These are phyloP conservation scores for Elaeis oleifera DNA, from an alignment of 202 grass and related monocot species.

Conservation along the genomic window DNA sequence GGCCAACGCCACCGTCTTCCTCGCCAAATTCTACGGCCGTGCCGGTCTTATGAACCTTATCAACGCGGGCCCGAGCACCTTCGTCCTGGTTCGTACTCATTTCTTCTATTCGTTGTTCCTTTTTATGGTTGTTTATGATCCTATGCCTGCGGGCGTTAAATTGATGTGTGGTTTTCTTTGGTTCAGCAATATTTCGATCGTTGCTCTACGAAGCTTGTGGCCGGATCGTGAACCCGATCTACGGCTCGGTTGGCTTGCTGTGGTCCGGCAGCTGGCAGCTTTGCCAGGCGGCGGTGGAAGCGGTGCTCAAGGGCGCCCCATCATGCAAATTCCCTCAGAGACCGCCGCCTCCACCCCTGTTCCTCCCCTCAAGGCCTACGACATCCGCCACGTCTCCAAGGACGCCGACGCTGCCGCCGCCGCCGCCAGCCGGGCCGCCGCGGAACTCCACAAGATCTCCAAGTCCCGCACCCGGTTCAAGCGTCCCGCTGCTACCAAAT, in stretches of 20 bases:
- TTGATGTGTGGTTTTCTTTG: background rate
- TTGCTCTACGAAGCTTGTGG: conserved; percentile 19
- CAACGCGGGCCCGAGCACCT: conserved; percentile 10
- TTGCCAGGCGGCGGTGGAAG: conserved; percentile 14
- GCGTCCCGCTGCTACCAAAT: background rate
- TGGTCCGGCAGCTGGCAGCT: conserved; percentile 18
- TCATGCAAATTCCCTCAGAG: conserved; percentile 12
- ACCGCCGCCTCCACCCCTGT: background rate
- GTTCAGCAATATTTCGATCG: conserved; percentile 14
- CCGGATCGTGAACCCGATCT: background rate
- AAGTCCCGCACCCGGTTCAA: conserved; percentile 4
- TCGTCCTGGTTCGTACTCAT: conserved; percentile 1
- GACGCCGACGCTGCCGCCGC: background rate
- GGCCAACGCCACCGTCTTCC: conserved; percentile 22
- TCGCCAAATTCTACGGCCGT: conserved; percentile 23
- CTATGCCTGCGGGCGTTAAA: background rate
- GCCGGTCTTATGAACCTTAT: conserved; percentile 16
- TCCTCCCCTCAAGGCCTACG: conserved; percentile 16
- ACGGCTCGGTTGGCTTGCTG: conserved; percentile 7
- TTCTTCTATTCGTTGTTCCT: background rate
- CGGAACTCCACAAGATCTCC: conserved; percentile 8
- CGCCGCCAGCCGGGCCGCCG: background rate
- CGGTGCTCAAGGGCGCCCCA: conserved; percentile 15
- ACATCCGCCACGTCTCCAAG: conserved; percentile 22
- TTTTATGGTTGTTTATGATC: background rate